Evolutionary conservation across 192 early-diverging fungal genomes (phyloP), one percentile per base, ranked within the genome.

Genomic region (Phycomyces nitens): DNA sequence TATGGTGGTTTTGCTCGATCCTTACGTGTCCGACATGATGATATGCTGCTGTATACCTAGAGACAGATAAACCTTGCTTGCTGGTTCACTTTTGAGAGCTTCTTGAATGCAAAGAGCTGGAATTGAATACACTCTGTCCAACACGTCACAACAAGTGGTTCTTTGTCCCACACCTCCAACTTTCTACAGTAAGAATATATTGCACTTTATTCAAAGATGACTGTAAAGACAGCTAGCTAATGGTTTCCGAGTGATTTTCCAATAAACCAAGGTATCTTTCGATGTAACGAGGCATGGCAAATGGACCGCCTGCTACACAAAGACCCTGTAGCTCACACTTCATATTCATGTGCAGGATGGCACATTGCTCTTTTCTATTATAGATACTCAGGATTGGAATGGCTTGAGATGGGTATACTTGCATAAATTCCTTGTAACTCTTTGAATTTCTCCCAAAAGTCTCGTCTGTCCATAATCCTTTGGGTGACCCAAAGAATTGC

Each of bases 301-400:
- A 63, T 10, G 62, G 62, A 42, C 52, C 40, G 16, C 34, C 38
- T 18, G 44, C 12, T 24, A 53, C 20, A 63, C 52, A 53, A 15
- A 63, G 52, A 5, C 50, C 51, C 22, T 63, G 62, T 12, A 63
- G 62, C 53, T 63, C 62, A 24, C 18, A 53, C 22, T 63, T 63
- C 27, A 53, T 53, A 22, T 39, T 51, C 20, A 51, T 53, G 2
- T 18, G 38, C 4, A 63, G 26, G 0, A 63, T 14, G 24, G 38
- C 11, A 18, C 52, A 53, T 26, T 54, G 21, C 22, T 63, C 62
- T 26, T 63, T n/a, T 24, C 62, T 63, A 63, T 29, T 14, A 39
- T 38, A 42, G 40, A 15, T 40, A 6, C 38, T n/a, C 14, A 15
- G 3, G 22, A 26, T 26, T 3, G 12, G 6, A 12, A 43, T 24